Percentiles rank a stretch among this genome's conserved stretches.
Conservation (phyloP, 2,329 filamentous ascomycete species). For the Pseudogymnoascus sp. region DNA sequence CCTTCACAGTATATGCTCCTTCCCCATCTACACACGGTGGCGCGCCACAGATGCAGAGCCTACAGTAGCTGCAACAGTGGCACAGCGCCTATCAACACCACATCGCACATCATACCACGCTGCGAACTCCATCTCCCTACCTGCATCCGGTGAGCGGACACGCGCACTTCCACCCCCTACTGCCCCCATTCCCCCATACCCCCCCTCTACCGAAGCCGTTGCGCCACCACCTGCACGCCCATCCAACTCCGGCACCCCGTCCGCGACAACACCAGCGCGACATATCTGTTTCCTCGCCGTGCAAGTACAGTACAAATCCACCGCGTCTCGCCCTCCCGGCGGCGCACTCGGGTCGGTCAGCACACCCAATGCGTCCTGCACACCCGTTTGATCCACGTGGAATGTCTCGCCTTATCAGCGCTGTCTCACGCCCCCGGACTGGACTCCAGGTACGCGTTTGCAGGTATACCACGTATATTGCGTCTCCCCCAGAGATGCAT, state of each 20-base stretch:
- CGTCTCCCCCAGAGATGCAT: not conserved
- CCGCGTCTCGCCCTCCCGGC: not conserved
- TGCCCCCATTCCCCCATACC: not conserved
- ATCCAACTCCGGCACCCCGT: conserved; percentile 1
- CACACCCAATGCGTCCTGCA: conserved; percentile 1
- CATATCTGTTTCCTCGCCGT: not conserved
- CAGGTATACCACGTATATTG: not conserved
- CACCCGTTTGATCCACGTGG: not conserved
- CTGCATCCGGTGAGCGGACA: not conserved
- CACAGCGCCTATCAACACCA: not conserved
- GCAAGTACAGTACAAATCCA: not conserved
- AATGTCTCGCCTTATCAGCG: not conserved
- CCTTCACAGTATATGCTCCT: not conserved
- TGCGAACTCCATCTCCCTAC: not conserved
- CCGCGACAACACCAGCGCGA: not conserved
- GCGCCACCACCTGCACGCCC: not conserved
- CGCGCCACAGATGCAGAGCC: not conserved
- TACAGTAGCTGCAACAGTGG: not conserved
- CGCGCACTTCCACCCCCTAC: not conserved
- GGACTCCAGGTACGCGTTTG: not conserved
- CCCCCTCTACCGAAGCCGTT: not conserved
- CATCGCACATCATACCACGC: not conserved
- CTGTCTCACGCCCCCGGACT: not conserved
- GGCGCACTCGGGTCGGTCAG: not conserved
- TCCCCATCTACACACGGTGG: not conserved